Evolutionary conservation across 2,329 filamentous ascomycete species (phyloP), one percentile per base, ranked within the genome.

Genomic region (Colletotrichum agaves): DNA sequence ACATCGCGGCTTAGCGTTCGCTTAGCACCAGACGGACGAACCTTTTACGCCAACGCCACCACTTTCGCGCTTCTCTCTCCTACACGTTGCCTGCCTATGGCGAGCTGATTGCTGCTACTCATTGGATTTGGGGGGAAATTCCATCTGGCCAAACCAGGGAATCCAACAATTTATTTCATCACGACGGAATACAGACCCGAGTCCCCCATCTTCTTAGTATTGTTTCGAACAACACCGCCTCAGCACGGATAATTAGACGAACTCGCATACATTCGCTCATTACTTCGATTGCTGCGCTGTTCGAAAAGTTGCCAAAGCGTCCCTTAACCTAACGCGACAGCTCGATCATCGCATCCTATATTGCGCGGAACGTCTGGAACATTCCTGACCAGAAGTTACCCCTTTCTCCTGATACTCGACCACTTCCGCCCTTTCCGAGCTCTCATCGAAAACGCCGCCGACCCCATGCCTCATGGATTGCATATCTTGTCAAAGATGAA

Each of bases 401-500:
- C 65, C 65, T 65, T 49, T 58, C 39, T 68, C 27, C 19, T 12
- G 53, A 37, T 21, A 46, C 37, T 37, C 64, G 47, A 56, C 37
- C 41, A 31, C 27, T 41, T 37, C 41, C 47, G 39, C 33, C 44
- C 53, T 55, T 31, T 46, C 23, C 23, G 27, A 47, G 10, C 41
- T 15, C 27, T 23, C 31, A 35, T 50, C 64, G 46, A 53, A 55
- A 5, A 39, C 35, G 44, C 39, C 66, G 44, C 55, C 61, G 57
- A 58, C 31, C 27, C 44, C 62, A 69, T 71, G 71, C 73, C 76
- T 82, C 81, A 88, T 90, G 88, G 88, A 85, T 84, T 80, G 78
- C 79, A 78, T 75, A 78, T 78, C 74, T 74, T 76, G 74, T 80
- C 81, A 84, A 92, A 87, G 82, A 98, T 98, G 95, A 98, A 98